Evolutionary conservation across 192 early-diverging fungal species (phyloP), one percentile per base, ranked within the genome.

Genomic region (Geranomyces variabilis): DNA sequence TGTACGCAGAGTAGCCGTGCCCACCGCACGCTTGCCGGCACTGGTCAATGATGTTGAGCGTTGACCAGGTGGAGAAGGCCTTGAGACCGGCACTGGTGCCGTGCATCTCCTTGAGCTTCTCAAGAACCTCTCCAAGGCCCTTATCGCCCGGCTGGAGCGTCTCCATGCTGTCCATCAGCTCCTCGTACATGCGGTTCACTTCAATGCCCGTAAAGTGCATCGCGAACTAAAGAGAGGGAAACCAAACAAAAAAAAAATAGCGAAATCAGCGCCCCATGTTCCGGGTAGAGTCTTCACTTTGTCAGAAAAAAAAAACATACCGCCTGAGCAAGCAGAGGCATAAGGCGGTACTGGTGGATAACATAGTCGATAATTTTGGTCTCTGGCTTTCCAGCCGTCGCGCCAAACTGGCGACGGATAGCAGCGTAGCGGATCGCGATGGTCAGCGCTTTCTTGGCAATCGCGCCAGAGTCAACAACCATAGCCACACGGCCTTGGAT

Each of bases 51-150:
- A 90, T 92, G 75, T 90, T 89, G 44, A 95, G 84, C 36, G 90
- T 91, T 74, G 89, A 92, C 91, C 93, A 95, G 9, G 95, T 96
- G 79, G 93, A 94, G 76, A 95, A 94, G 56, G 93, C 93, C 79
- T 96, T 96, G 67, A 96, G 84, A 49, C 94, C 94, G 9, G 93
- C 93, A 61, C 87, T 90, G 48, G 94, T 95, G 21, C 93, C 93
- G 72, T 96, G 94, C 21, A 94, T 90, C 75, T 95, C 93, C 82
- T 93, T 95, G 74, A 95, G 87, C 28, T 85, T 84, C 69, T 92
- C 91, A 63, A 95, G 84, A 8, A 89, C 87, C 8, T 87, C 83
- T 0, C 78, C 75, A 44, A 84, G 80, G 51, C 82, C 77, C 73
- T 91, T 88, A 56, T 84, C 87, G 58, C 84, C 85, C 15, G 86